Base-by-base conservation (phyloP, 2,329 filamentous ascomycete genomes). In the Exophiala mesophila region DNA sequence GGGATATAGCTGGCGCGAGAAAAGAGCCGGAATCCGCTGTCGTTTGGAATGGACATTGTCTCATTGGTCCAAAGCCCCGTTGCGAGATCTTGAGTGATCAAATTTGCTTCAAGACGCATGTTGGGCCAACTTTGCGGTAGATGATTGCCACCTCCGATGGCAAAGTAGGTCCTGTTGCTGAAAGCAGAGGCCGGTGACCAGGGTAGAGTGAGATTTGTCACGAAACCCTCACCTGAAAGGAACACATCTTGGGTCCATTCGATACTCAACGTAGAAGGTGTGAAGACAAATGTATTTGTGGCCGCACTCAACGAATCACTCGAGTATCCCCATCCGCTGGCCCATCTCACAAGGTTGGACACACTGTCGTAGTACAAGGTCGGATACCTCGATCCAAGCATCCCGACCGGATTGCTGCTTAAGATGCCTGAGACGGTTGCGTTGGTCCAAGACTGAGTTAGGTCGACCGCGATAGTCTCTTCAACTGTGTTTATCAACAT, bases 401-500 rank as follows among this genome's bases (percentile, higher is more conserved):
- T 44, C 19, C 30, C 39, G 19, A 39, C 39, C 3, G 44, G 39
- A 4, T 30, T 19, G n/a, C n/a, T n/a, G n/a, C n/a, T n/a, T 2
- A 20, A 2, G 7, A 20, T n/a, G 5, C 15, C 23, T 19, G 34
- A 21, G 12, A 50, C 32, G 13, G 47, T 40, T 10, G 35, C 18
- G 36, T 50, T 50, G 10, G 44, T 50, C 44, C 44, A 50, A 4
- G 47, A 50, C 12, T 43, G 36, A 7, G 33, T 40, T 12, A 50
- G 31, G 29, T 46, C 44, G 20, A 50, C 38, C 12, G 24, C 28
- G 12, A 44, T 8, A n/a, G 47, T 47, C 15, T 30, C 12, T 13
- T n/a, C n/a, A 23, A 19, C 47, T 49, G 24, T 3, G 4, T 16
- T 4, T 38, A 32, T 44, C 17, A 48, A 33, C 3, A 16, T n/a